Percentiles rank a stretch among this genome's conserved stretches.
These are phyloP conservation scores for Coemansia sp. DNA, from an alignment of 371 early-diverging fungal species.

Conservation along the genomic window DNA sequence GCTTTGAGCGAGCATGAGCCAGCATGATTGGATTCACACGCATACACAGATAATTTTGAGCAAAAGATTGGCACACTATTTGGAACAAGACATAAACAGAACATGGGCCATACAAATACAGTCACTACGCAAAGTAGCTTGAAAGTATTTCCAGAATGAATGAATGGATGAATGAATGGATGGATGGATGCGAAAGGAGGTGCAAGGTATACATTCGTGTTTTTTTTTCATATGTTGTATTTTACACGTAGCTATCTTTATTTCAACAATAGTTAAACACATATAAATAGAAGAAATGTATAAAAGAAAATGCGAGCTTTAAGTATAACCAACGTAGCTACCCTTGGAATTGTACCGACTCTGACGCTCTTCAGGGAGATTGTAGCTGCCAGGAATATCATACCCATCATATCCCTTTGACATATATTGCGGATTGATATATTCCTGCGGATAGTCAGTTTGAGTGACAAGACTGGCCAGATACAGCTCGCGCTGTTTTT, in stretches of 20 bases:
- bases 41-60: too few relatives aligned
- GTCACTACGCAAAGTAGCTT: too few relatives aligned
- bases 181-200: too few relatives aligned
- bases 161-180: too few relatives aligned
- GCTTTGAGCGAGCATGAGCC: too few relatives aligned
- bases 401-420: not conserved
- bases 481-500: not conserved
- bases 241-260: not conserved
- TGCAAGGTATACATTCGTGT: too few relatives aligned
- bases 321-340: constrained; percentile 2
- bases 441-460: not conserved
- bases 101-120: too few relatives aligned
- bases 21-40: too few relatives aligned
- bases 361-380: not conserved
- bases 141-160: too few relatives aligned
- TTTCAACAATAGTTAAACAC: not conserved
- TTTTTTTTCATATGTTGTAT: too few relatives aligned
- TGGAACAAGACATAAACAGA: too few relatives aligned
- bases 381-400: not conserved
- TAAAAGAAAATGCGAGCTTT: not conserved
- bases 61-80: too few relatives aligned
- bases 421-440: not conserved
- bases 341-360: constrained; percentile 6
- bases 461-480: not conserved
- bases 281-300: not conserved